These are phyloP conservation scores for Annulohypoxylon stygium DNA, from an alignment of 495 filamentous ascomycete genomes.

Conservation along the genomic window DNA sequence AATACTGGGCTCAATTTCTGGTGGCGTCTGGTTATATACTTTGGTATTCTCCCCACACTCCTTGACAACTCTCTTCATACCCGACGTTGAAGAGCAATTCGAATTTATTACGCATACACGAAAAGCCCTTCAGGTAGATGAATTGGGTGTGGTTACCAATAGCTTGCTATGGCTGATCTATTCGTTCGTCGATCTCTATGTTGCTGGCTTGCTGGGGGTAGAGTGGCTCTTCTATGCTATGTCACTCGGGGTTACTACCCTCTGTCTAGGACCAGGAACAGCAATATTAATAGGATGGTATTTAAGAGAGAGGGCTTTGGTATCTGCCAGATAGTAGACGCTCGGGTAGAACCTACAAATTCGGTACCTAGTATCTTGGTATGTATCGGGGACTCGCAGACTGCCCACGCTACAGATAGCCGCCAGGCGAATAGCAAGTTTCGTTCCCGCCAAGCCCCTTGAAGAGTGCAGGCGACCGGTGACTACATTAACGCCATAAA, in stretches of 20 bases:
- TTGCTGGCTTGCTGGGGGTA: conserved; percentile 8
- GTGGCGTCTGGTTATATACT: conserved; percentile 26
- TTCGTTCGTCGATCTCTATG: conserved; percentile 31
- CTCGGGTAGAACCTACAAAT: not conserved
- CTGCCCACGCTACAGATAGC: not conserved
- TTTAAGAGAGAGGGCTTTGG: conserved; percentile 26
- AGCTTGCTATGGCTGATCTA: conserved; percentile 36
- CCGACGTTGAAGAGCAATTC: conserved; percentile 5
- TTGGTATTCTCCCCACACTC: conserved; percentile 25
- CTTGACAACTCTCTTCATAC: conserved; percentile 30
- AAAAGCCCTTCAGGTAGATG: conserved; percentile 24
- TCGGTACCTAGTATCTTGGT: not conserved
- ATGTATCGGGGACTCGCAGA: too few species aligned
- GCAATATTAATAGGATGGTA: conserved; percentile 30
- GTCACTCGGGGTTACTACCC: not conserved
- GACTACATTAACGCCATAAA: not conserved
- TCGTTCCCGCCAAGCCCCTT: not conserved
- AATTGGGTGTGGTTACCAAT: conserved; percentile 16
- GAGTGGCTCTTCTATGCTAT: conserved; percentile 12
- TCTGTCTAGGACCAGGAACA: conserved; percentile 20
- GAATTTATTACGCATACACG: conserved; percentile 21
- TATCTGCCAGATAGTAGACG: not conserved
- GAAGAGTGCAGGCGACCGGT: not conserved
- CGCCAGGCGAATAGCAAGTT: not conserved
- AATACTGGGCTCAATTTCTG: conserved; percentile 16